phyloP scores from a whole-genome alignment of 2,329 filamentous ascomycete genomes.

The Allantophomopsis cytisporea region DNA sequence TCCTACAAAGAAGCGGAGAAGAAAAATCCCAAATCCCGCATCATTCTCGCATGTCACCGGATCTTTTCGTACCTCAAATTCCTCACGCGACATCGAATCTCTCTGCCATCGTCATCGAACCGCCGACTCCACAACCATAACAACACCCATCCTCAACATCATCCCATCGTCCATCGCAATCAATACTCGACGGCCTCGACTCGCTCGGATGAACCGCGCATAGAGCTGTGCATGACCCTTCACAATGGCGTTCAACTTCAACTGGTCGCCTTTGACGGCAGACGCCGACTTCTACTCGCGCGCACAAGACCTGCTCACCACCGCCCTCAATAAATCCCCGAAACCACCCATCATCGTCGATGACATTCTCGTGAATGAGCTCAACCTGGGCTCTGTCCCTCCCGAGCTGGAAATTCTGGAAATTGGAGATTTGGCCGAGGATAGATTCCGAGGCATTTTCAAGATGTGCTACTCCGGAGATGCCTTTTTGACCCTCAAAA shows the following conservation, averaged over 20 bases:
- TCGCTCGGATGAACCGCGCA: slow-evolving; percentile 7
- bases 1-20: no score
- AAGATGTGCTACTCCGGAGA: slow-evolving; percentile 98
- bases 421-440: slow-evolving; percentile 93
- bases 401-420: slow-evolving; percentile 94
- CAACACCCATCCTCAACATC: background rate
- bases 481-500: slow-evolving; percentile 89
- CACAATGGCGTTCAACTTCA: slow-evolving; percentile 98
- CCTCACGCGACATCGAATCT: slow-evolving; percentile 9
- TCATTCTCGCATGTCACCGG: no score
- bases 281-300: slow-evolving; percentile 84
- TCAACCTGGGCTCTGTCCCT: slow-evolving; percentile 89
- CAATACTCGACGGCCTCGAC: background rate
- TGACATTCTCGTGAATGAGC: slow-evolving; percentile 95
- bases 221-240: slow-evolving; percentile 7
- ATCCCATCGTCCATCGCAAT: background rate
- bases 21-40: no score
- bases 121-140: no score
- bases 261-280: slow-evolving; percentile 98
- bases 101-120: slow-evolving; percentile 1
- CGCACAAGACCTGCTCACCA: slow-evolving; percentile 86
- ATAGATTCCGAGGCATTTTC: slow-evolving; percentile 95
- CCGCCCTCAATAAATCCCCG: slow-evolving; percentile 91
- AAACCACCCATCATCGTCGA: slow-evolving; percentile 99
- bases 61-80: slow-evolving; percentile 1